Evolutionary conservation across 2,329 filamentous ascomycete genomes (phyloP), one percentile per base, ranked within the genome.

Genomic region (Ophiostoma ulmi): DNA sequence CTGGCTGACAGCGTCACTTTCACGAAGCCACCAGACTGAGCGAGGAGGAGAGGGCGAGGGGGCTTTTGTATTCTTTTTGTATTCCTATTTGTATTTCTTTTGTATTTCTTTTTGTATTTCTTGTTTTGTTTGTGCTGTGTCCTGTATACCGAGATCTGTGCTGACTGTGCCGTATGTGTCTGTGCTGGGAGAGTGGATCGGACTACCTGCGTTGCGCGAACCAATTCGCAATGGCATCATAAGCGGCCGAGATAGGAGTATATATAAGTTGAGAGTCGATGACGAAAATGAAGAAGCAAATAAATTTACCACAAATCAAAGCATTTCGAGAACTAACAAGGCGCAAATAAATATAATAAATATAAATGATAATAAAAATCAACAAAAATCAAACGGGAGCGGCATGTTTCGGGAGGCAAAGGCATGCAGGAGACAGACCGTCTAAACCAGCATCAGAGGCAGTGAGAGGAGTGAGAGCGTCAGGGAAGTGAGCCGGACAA

Each of bases 171-270:
- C n/a, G 26, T 63, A 35, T 35, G 52, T 58, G 52, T 58, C 22
- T 22, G 48, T 55, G 5, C n/a, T 35, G 55, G 22, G 31, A 31
- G 31, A 31, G 31, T 31, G 31, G 52, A 22, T 58, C 44, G 17
- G 17, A 48, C 17, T 48, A 20, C 6, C 44, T 48, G 41, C 41
- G 41, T 44, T 44, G 72, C 72, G 72, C 67, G 69, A 73, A 20
- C 36, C 61, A 41, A 63, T 61, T 26, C 13, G 39, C 66, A 52
- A 73, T 72, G 70, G 72, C 72, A 73, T 73, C 72, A 72, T 72
- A 65, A 69, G 38, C n/a, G 31, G n/a, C 38, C 13, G n/a, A n/a
- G 31, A 36, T 20, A 11, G 7, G 35, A 17, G 63, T 38, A 39
- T 65, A 39, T 35, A 35, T 65, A 10, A 61, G 36, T n/a, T 22